These are phyloP conservation scores for Monosporascus cannonballus DNA, from an alignment of 2,329 filamentous ascomycete genomes.

Conservation along the genomic window DNA sequence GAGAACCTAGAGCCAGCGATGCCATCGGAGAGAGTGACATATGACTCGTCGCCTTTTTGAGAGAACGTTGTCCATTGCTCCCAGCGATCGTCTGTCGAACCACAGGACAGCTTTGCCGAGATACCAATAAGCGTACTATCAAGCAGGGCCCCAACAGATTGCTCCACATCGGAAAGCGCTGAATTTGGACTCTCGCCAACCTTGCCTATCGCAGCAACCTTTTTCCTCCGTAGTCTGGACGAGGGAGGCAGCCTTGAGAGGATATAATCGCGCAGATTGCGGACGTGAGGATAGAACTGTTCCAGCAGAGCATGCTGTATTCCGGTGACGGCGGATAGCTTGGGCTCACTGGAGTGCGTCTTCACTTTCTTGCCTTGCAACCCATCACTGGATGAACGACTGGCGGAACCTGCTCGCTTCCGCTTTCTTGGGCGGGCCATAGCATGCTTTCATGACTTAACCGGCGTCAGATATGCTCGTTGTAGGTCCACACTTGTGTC, in stretches of 20 bases:
- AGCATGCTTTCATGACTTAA: too few relatives aligned
- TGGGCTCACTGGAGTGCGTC: constrained; percentile 1
- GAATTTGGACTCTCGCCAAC: constrained; percentile 8
- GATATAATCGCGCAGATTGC: constrained; percentile 65
- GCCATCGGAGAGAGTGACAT: constrained; percentile 45
- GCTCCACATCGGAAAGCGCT: constrained; percentile 28
- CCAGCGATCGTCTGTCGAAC: constrained; percentile 35
- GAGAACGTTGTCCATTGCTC: constrained; percentile 56
- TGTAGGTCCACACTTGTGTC: too few relatives aligned
- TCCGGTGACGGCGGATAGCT: constrained; percentile 7
- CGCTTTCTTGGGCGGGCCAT: constrained; percentile 24
- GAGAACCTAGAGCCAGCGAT: constrained; percentile 40
- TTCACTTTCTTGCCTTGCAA: constrained; percentile 14
- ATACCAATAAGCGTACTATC: constrained; percentile 65
- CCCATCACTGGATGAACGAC: constrained; percentile 4
- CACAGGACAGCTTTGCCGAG: constrained; percentile 23
- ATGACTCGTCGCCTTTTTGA: constrained; percentile 54
- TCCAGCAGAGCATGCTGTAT: constrained; percentile 57
- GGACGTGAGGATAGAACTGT: constrained; percentile 60
- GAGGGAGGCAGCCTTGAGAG: constrained; percentile 58
- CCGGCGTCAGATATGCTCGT: too few relatives aligned
- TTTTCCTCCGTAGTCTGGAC: constrained; percentile 57
- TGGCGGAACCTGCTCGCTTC: constrained; percentile 11
- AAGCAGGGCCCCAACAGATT: constrained; percentile 50
- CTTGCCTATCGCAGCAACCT: constrained; percentile 42